phyloP scores from a whole-genome alignment of 768 basidiomycete genomes.

The Leccinellum albellum region DNA sequence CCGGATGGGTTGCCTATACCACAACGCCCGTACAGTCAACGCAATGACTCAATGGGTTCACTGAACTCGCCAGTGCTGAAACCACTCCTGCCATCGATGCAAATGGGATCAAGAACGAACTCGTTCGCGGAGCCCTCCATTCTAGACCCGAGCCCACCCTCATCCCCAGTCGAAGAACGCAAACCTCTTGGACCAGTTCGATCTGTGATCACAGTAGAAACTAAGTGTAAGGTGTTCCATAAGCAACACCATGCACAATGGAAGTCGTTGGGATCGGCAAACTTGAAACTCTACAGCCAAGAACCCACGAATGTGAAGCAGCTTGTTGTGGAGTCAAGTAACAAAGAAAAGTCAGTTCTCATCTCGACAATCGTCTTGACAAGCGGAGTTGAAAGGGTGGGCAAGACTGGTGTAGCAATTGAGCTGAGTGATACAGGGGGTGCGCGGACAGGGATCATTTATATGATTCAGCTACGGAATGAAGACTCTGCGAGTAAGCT shows the following conservation, averaged over 20 bases:
- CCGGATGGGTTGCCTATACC: constrained; percentile 33
- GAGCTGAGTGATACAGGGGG: constrained; percentile 86
- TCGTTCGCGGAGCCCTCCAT: constrained; percentile 53
- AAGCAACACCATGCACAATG: constrained; percentile 96
- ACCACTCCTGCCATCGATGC: constrained; percentile 61
- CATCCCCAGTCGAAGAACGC: constrained; percentile 66
- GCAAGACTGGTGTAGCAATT: constrained; percentile 95
- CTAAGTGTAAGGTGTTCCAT: constrained; percentile 98
- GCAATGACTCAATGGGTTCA: constrained; percentile 16
- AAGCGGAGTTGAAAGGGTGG: constrained; percentile 97
- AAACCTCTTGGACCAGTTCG: constrained; percentile 62
- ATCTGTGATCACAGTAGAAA: constrained; percentile 78
- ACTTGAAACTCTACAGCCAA: constrained; percentile 82
- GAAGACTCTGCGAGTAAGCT: constrained; percentile 81
- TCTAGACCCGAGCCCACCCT: constrained; percentile 77
- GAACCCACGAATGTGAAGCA: constrained; percentile 90
- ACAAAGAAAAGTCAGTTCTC: constrained; percentile 67
- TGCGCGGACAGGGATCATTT: constrained; percentile 87
- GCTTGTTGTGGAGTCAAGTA: constrained; percentile 87
- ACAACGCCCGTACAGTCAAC: constrained; percentile 21
- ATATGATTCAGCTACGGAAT: constrained; percentile 95
- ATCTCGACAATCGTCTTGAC: constrained; percentile 95
- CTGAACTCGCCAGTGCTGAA: constrained; percentile 41
- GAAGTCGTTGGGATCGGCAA: constrained; percentile 90
- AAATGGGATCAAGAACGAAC: constrained; percentile 47